phyloP scores from a whole-genome alignment of 2,329 filamentous ascomycete genomes.

The Ceratocystis alfenasii region DNA sequence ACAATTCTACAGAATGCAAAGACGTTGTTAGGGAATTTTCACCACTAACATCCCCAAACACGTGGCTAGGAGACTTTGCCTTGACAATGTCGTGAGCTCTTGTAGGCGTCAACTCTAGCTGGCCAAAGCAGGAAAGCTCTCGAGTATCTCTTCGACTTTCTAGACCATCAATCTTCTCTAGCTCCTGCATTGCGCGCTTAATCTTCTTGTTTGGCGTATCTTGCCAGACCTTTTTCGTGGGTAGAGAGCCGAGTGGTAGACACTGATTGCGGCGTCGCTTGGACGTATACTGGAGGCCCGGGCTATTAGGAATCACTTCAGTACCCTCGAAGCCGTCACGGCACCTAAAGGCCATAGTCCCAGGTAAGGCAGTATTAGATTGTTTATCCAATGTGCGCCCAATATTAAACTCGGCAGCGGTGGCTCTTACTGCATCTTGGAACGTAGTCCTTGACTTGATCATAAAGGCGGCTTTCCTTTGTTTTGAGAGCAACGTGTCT shows the following conservation, averaged over 20 bases:
- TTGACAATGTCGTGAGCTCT: not conserved
- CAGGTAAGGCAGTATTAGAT: not conserved
- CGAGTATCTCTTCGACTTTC: not conserved
- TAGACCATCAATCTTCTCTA: not conserved
- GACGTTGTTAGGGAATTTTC: too few relatives aligned
- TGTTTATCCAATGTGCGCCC: not conserved
- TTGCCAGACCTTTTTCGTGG: slow-evolving; percentile 15
- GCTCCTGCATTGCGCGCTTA: not conserved
- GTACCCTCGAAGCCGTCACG: slow-evolving; percentile 20
- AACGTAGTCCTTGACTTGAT: not conserved
- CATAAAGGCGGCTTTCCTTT: not conserved
- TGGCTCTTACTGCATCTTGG: slow-evolving; percentile 2
- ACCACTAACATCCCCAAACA: not conserved
- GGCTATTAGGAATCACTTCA: slow-evolving; percentile 20
- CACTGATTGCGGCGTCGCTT: slow-evolving; percentile 17
- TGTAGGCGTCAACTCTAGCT: slow-evolving; percentile 15
- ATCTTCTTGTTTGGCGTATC: not conserved
- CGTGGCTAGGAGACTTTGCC: not conserved
- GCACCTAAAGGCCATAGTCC: slow-evolving; percentile 13
- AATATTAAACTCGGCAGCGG: slow-evolving; percentile 5
- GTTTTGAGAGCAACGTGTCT: not conserved
- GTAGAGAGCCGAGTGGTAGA: slow-evolving; percentile 11
- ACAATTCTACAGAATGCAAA: not conserved
- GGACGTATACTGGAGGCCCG: slow-evolving; percentile 15
- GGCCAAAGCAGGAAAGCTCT: slow-evolving; percentile 17